Conservation (phyloP, 495 filamentous ascomycete genomes). For the Haplographium delicatum region DNA sequence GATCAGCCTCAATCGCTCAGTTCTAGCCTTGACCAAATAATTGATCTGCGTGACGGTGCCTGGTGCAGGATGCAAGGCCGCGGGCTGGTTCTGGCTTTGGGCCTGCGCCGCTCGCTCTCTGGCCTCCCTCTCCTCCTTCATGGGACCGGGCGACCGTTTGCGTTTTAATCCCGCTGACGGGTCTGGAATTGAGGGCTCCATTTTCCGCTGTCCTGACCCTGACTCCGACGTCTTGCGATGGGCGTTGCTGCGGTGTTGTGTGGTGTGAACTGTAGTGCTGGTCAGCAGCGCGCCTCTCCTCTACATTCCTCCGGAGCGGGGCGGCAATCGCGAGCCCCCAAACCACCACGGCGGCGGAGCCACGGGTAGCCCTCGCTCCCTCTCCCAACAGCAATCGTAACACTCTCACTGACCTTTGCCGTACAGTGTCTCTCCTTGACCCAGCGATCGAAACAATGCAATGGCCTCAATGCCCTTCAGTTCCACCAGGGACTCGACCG, state of each 20-base stretch:
- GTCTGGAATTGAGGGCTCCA: slow-evolving; percentile 16
- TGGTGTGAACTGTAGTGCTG: background rate
- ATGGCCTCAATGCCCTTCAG: too few relatives aligned
- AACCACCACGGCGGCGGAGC: too few relatives aligned
- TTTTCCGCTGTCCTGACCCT: background rate
- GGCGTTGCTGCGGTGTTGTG: background rate
- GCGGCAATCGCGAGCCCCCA: too few relatives aligned
- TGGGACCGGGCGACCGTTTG: slow-evolving; percentile 13
- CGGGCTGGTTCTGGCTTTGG: slow-evolving; percentile 24
- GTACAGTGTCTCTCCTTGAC: too few relatives aligned
- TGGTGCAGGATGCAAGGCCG: slow-evolving; percentile 12
- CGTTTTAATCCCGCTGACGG: slow-evolving; percentile 9
- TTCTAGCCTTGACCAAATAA: slow-evolving; percentile 52
- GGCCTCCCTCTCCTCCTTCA: slow-evolving; percentile 14
- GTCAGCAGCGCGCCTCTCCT: background rate
- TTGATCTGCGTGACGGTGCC: slow-evolving; percentile 65
- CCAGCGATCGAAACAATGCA: too few relatives aligned
- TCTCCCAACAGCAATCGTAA: too few relatives aligned
- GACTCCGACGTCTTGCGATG: background rate
- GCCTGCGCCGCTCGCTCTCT: slow-evolving; percentile 31
- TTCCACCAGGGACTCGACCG: too few relatives aligned
- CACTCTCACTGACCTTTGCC: too few relatives aligned
- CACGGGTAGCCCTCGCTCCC: background rate
- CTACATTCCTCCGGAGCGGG: background rate
- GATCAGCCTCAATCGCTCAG: slow-evolving; percentile 38